Conservation (phyloP, 495 filamentous ascomycete species). For the Penicillium taxi region DNA sequence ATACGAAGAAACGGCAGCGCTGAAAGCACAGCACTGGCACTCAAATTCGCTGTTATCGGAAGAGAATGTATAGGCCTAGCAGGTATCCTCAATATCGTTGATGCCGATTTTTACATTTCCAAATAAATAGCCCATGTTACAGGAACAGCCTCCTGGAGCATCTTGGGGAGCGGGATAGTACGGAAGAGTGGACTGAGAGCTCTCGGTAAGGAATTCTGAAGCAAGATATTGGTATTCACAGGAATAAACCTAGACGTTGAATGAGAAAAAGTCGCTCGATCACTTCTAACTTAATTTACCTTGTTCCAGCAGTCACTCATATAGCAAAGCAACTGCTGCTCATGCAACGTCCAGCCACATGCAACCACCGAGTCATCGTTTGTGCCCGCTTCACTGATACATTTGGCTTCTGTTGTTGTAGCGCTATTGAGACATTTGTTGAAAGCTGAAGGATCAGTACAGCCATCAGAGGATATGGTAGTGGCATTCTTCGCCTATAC, state of each 20-base stretch:
- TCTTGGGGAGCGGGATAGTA: not conserved
- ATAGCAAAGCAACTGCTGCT: not conserved
- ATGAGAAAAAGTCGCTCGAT: too few relatives aligned
- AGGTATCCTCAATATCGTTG: not conserved
- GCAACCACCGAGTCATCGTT: not conserved
- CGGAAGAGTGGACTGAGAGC: not conserved
- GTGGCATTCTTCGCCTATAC: not conserved
- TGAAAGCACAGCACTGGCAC: constrained; percentile 1
- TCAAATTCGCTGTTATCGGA: not conserved
- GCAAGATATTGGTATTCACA: constrained; percentile 2
- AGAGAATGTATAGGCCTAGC: not conserved
- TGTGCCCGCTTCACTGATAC: not conserved
- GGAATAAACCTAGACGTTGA: constrained; percentile 1
- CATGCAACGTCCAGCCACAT: not conserved
- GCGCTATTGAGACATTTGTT: not conserved
- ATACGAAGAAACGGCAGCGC: not conserved
- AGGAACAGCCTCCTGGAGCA: not conserved
- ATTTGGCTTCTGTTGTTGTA: not conserved
- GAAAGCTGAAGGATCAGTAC: not conserved
- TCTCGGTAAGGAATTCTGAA: not conserved
- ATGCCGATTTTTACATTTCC: not conserved
- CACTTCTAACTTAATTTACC: not conserved
- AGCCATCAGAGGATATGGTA: not conserved
- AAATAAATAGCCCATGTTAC: not conserved
- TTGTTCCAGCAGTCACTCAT: not conserved